Percentiles rank a stretch among this genome's conserved stretches.
phyloP scores from a whole-genome alignment of 768 basidiomycete species.

The Collybia nuda region DNA sequence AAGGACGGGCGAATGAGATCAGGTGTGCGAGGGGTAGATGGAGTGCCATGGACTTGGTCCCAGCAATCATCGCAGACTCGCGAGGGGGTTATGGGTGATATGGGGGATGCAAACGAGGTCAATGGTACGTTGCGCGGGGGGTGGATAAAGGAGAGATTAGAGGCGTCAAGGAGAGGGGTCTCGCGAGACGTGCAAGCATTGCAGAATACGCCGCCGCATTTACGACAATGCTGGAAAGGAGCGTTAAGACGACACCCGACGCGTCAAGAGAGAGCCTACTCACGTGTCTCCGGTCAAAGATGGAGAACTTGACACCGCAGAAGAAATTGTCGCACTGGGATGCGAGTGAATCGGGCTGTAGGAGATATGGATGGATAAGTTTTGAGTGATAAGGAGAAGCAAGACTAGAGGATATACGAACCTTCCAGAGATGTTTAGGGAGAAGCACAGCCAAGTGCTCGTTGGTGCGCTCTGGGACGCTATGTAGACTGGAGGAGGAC shows the following conservation, averaged over 20 bases:
- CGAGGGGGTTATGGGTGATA: slow-evolving; percentile 52
- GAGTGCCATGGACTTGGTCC: slow-evolving; percentile 67
- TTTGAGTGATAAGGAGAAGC: slow-evolving; percentile 1
- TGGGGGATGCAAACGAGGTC: slow-evolving; percentile 52
- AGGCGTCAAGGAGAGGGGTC: slow-evolving; percentile 72
- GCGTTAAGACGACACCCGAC: slow-evolving; percentile 16
- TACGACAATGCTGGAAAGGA: slow-evolving; percentile 70
- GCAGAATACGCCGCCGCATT: slow-evolving; percentile 82
- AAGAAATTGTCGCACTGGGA: slow-evolving; percentile 71
- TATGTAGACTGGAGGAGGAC: slow-evolving; percentile 28
- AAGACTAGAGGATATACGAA: slow-evolving; percentile 16
- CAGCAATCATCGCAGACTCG: slow-evolving; percentile 80
- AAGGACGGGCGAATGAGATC: slow-evolving; percentile 31
- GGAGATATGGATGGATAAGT: slow-evolving; percentile 10
- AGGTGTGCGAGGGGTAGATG: slow-evolving; percentile 42
- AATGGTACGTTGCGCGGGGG: slow-evolving; percentile 72
- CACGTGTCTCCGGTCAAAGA: slow-evolving; percentile 77
- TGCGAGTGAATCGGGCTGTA: slow-evolving; percentile 62
- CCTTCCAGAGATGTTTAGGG: slow-evolving; percentile 75
- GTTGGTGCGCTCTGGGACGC: slow-evolving; percentile 41
- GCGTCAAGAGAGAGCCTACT: slow-evolving; percentile 25
- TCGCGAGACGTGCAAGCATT: slow-evolving; percentile 54
- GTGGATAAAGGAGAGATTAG: slow-evolving; percentile 65
- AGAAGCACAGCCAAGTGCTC: slow-evolving; percentile 81
- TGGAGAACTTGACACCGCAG: slow-evolving; percentile 62